Conservation (phyloP, 176 grass and related monocot genomes). For the Bothriochloa decipiens region DNA sequence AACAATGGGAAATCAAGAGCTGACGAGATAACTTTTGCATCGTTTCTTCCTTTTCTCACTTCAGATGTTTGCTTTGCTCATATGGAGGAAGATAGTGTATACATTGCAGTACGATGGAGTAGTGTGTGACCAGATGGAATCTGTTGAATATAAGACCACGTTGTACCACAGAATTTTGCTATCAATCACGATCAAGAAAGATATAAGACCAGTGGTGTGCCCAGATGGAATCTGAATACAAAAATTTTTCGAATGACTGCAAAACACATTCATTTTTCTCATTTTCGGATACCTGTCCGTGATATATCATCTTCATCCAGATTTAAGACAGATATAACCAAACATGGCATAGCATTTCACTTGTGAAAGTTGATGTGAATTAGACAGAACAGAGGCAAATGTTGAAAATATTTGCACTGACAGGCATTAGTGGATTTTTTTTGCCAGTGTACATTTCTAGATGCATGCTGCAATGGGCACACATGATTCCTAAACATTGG, state of each 20-base stretch:
- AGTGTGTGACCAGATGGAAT: no score
- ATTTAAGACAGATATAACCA: not conserved
- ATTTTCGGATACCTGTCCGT: not conserved
- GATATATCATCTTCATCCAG: not conserved
- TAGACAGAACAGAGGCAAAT: not conserved
- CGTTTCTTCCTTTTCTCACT: not conserved
- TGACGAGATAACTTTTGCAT: not conserved
- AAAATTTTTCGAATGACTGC: not conserved
- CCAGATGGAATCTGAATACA: not conserved
- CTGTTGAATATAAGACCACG: not conserved
- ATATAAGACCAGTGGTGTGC: no score
- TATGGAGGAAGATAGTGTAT: not conserved
- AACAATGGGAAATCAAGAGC: conserved; percentile 3
- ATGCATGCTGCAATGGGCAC: not conserved
- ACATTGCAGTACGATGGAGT: no score
- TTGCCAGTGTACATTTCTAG: not conserved
- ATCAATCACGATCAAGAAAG: not conserved
- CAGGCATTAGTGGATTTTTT: not conserved
- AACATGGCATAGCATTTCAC: not conserved
- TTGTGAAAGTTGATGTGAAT: not conserved
- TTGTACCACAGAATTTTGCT: not conserved
- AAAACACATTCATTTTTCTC: no score
- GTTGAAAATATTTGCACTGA: not conserved
- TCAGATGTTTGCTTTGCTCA: not conserved
- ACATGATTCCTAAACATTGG: not conserved